Conservation (phyloP, 108 stramenopile species). For the Nannochloropsis granulata region DNA sequence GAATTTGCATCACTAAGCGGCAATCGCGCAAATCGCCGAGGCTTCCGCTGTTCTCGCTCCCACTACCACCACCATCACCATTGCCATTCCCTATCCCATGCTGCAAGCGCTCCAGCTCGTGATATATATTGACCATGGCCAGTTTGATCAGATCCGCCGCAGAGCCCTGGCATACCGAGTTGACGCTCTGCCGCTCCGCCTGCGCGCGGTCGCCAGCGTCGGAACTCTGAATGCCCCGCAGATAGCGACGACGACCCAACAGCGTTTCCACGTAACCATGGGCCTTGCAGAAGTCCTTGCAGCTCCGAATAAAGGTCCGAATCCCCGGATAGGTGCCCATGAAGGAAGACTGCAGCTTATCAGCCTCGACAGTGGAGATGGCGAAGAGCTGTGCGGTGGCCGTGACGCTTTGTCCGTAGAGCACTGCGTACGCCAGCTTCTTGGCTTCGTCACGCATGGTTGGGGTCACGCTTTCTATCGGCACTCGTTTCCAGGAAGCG, state of each 20-base stretch:
- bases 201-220: conserved; percentile 5
- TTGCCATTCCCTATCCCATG: neutral
- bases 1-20: conserved; percentile 29
- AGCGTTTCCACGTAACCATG: conserved; percentile 27
- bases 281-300: conserved; percentile 24
- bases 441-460: conserved; percentile 23
- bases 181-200: conserved; percentile 38
- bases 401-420: conserved; percentile 29
- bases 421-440: conserved; percentile 31
- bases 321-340: conserved; percentile 21
- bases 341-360: conserved; percentile 12
- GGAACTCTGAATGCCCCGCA: conserved; percentile 27
- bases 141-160: conserved; percentile 37
- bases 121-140: conserved; percentile 23
- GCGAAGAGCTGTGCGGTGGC: conserved; percentile 22
- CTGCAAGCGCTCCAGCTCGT: neutral
- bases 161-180: conserved; percentile 35
- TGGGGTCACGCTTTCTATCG: conserved; percentile 6
- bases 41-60: neutral
- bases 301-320: conserved; percentile 2
- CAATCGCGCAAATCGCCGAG: conserved; percentile 8
- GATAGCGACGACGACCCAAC: conserved; percentile 20
- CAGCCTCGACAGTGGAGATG: conserved; percentile 20
- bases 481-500: conserved; percentile 4
- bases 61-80: neutral